Evolutionary conservation across 2,329 filamentous ascomycete genomes (phyloP), one percentile per base, ranked within the genome.

Genomic region (Mariannaea elegans): DNA sequence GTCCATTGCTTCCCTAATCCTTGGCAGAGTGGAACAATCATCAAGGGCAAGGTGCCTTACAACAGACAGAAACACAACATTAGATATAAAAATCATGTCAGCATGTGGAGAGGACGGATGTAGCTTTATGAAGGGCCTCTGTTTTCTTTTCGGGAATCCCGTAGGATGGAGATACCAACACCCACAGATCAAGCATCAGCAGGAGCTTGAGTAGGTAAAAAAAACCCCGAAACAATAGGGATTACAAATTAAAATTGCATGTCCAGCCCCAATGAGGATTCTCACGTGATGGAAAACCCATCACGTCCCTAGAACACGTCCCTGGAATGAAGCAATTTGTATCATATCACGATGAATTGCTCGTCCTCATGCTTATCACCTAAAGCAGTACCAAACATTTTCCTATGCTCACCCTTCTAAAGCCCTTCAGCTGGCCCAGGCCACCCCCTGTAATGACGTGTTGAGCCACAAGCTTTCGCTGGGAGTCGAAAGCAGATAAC

Each of bases 301-400:
- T 31, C 23, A 9, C 24, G 24, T 27, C 6, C 24, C 9, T 9
- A 27, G n/a, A n/a, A n/a, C n/a, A n/a, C 16, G 34, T 7, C 38
- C 19, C 44, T 56, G 53, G 54, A 57, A 57, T 57, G 54, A 44
- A 46, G 46, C 54, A 50, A 45, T 57, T 57, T 38, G 14, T 21
- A 27, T 27, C 24, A 27, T 27, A 27, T 27, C 24, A 27, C 24
- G 24, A 27, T 27, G 24, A 27, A 27, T 27, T 27, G 9, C 23
- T 19, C 45, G 31, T 16, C 31, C n/a, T 36, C 32, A 16, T 29
- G n/a, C n/a, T n/a, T n/a, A n/a, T n/a, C n/a, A n/a, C n/a, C n/a
- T n/a, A n/a, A n/a, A n/a, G n/a, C n/a, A n/a, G n/a, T n/a, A n/a
- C n/a, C n/a, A n/a, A n/a, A n/a, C n/a, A n/a, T n/a, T n/a, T n/a